Conservation (phyloP, 805 yeast species). For the Scheffersomyces lignosus region DNA sequence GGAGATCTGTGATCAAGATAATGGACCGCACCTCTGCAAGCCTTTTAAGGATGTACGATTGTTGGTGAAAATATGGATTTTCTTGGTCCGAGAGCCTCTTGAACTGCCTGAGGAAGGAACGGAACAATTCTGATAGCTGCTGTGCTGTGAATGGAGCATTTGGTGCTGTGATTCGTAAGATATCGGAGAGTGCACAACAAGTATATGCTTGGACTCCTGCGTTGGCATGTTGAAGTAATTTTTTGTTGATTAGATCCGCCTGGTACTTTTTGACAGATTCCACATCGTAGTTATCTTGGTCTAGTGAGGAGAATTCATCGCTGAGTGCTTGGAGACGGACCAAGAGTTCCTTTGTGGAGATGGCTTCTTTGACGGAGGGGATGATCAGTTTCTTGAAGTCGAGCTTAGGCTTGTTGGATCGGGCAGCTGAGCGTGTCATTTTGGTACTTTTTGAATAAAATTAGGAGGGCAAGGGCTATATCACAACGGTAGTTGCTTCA, state of each 20-base stretch:
- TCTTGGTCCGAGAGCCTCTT: constrained; percentile 52
- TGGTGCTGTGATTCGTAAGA: constrained; percentile 79
- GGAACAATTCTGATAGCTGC: constrained; percentile 65
- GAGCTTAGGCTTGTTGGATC: constrained; percentile 2
- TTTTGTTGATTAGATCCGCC: constrained; percentile 55
- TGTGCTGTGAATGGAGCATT: constrained; percentile 79
- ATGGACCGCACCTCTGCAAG: constrained; percentile 75
- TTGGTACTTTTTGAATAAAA: too few species aligned
- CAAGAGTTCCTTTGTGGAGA: constrained; percentile 62
- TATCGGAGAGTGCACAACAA: constrained; percentile 75
- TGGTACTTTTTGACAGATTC: constrained; percentile 42
- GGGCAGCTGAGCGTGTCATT: not conserved
- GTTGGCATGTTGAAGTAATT: constrained; percentile 61
- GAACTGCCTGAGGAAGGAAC: constrained; percentile 64
- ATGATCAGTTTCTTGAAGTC: constrained; percentile 49
- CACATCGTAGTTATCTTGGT: constrained; percentile 59
- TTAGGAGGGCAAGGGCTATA: too few species aligned
- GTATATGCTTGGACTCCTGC: constrained; percentile 66
- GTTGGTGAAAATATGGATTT: constrained; percentile 62
- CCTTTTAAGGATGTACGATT: constrained; percentile 62
- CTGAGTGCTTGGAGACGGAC: constrained; percentile 56
- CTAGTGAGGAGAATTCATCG: constrained; percentile 61
- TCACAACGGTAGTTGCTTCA: too few species aligned
- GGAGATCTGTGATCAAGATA: constrained; percentile 72
- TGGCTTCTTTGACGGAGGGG: constrained; percentile 56